phyloP scores from a whole-genome alignment of 1,284 basidiomycete species.

The Cutaneotrichosporon cavernicola region DNA sequence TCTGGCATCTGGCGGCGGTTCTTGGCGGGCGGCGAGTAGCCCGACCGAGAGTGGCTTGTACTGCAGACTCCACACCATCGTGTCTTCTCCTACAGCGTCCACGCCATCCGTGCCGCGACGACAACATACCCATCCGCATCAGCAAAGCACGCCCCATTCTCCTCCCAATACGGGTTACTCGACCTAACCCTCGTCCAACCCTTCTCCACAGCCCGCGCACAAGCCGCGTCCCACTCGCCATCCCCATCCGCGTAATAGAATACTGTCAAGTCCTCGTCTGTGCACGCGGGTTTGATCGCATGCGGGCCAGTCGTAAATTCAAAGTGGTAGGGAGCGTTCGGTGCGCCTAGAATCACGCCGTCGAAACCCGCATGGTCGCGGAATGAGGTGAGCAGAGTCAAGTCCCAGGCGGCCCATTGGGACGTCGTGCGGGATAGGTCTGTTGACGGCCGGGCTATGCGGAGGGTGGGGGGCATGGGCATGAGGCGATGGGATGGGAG shows the following conservation, averaged over 20 bases:
- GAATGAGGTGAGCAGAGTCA: slow-evolving; percentile 7
- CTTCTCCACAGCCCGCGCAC: background rate
- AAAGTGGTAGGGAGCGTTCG: slow-evolving; percentile 15
- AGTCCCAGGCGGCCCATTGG: slow-evolving; percentile 12
- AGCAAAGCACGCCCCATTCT: slow-evolving; percentile 9
- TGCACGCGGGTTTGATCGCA: slow-evolving; percentile 6
- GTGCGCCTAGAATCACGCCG: slow-evolving; percentile 20
- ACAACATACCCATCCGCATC: slow-evolving; percentile 22
- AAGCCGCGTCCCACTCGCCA: slow-evolving; percentile 10
- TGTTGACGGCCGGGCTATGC: slow-evolving; percentile 17
- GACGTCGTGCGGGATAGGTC: slow-evolving; percentile 8
- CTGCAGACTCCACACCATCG: slow-evolving; percentile 1
- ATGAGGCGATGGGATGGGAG: background rate
- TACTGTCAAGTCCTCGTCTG: slow-evolving; percentile 20
- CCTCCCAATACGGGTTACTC: slow-evolving; percentile 22
- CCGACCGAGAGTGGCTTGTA: too few species aligned
- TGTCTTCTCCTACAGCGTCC: slow-evolving; percentile 4
- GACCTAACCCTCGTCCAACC: slow-evolving; percentile 10
- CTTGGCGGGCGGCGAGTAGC: too few species aligned
- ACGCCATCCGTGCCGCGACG: slow-evolving; percentile 12
- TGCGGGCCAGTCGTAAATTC: slow-evolving; percentile 14
- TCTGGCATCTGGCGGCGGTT: too few species aligned
- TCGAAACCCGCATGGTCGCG: slow-evolving; percentile 13
- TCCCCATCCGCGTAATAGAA: slow-evolving; percentile 17
- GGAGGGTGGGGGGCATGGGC: slow-evolving; percentile 10